Base-by-base conservation (phyloP, 345 rosid genomes). In the Physaria fendleri region DNA sequence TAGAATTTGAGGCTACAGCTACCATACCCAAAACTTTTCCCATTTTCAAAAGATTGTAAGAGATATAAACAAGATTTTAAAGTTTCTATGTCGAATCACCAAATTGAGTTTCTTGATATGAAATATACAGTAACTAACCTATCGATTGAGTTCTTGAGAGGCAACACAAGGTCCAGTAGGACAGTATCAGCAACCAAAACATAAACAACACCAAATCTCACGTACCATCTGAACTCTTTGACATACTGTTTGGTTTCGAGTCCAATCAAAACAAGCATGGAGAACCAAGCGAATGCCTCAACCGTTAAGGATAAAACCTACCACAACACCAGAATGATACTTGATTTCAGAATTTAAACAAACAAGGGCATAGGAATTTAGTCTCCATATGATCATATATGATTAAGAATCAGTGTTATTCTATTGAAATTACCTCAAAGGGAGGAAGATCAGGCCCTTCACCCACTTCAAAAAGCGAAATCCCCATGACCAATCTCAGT, bases 171-270 rank as follows among this genome's bases (percentile, higher is more conserved):
- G 68, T 85, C 88, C 63, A 93, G 82, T 66, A 89, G 75, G 59
- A 84, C 99, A 64, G 82, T 85, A 74, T 89, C 83, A 34, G 87
- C 95, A 15, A 87, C 89, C 77, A 93, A 75, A 70, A 83, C 87
- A 74, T 89, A 93, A 42, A 87, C 44, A 24, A 89, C 75, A 15
- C 86, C 97, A 48, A 93, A 93, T 43, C 94, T 78, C 25, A 93
- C 88, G 71, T 80, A 85, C 97, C 95, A 87, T 20, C 94, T 81
- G 52, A 89, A 78, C 66, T 89, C 88, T 12, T 71, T 69, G 55
- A 86, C 68, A 60, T 93, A 93, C 57, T 74, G 39, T 47, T 70
- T 82, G 56, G 81, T 82, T 75, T 93, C 99, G 3, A 93, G 24
- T 13, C 64, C 78, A 41, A 82, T 71, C 91, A 87, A 69, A 53